Evolutionary conservation across 768 basidiomycete species (phyloP), one percentile per base, ranked within the genome.

Genomic region (Mycena capillaripes): DNA sequence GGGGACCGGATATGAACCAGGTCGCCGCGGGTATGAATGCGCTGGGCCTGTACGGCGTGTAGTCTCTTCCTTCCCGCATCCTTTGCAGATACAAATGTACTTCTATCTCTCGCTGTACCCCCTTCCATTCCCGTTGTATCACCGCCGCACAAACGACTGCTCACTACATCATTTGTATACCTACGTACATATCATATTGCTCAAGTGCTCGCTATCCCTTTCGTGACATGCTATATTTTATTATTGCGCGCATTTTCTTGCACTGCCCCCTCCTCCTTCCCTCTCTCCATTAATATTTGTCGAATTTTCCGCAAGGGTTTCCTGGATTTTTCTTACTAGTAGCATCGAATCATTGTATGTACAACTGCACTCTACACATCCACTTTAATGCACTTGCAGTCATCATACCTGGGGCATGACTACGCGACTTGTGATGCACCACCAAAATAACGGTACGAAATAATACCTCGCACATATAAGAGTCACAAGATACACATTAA

Each of bases 1-100:
- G 27, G 50, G 59, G 52, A 25, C 50, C 58, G 42, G 58, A 63
- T 38, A 59, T 63, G 46, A 44, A 34, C 44, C 53, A 36, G 44
- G 71, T 68, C 44, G 32, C 71, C 55, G 42, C 60, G 61, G 53
- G 44, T 11, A 63, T 72, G 60, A 72, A 72, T 38, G 66, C 71
- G 30, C 61, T 72, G 38, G 71, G 71, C 17, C 36, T 72, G 34
- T 66, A 56, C 38, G 64, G 53, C 69, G 61, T 63, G 42, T 70
- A 56, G 50, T 25, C 21, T 34, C 23, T 6, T 12, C 11, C 25
- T 25, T 57, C n/a, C n/a, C 30, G n/a, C n/a, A n/a, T n/a, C n/a
- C n/a, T n/a, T n/a, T n/a, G n/a, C n/a, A n/a, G n/a, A n/a, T n/a
- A n/a, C n/a, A n/a, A n/a, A n/a, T n/a, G 2, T 42, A n/a, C 34